A percentile compares a stretch with the other conserved stretches of the same genome.
Conservation (phyloP, 2,329 filamentous ascomycete genomes). For the Mycogone perniciosa region DNA sequence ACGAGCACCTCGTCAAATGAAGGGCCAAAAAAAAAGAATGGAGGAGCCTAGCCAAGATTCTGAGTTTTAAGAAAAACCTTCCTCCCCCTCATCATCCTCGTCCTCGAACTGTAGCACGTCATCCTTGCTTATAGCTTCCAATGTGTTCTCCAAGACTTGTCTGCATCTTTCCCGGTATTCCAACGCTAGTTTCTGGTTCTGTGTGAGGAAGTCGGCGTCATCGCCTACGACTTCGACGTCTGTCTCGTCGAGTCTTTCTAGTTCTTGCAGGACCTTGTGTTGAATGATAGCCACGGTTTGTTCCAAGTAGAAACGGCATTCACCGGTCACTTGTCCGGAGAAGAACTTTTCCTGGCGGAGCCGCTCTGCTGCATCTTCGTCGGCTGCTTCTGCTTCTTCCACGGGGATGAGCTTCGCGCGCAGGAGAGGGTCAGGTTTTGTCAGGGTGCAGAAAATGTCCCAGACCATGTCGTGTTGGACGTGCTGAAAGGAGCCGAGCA, state of each 20-base stretch:
- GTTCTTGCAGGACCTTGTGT: constrained; percentile 35
- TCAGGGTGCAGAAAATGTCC: constrained; percentile 39
- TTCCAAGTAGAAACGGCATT: constrained; percentile 24
- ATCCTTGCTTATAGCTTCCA: constrained; percentile 33
- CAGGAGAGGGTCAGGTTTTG: constrained; percentile 24
- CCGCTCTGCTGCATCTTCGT: constrained; percentile 24
- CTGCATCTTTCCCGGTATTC: constrained; percentile 45
- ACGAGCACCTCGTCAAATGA: constrained; percentile 19
- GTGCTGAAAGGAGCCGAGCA: constrained; percentile 39
- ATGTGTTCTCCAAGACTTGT: constrained; percentile 39
- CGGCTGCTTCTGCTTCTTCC: constrained; percentile 9
- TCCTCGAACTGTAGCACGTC: constrained; percentile 18
- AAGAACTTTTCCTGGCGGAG: constrained; percentile 24
- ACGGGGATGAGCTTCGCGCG: constrained; percentile 23
- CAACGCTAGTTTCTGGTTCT: constrained; percentile 42
- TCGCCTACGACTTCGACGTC: constrained; percentile 38
- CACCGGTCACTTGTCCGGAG: constrained; percentile 23
- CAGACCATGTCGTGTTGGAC: constrained; percentile 49
- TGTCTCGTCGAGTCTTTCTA: constrained; percentile 41
- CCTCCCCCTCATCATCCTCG: not conserved
- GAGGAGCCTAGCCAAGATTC: too few relatives aligned
- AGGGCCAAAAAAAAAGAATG: not conserved
- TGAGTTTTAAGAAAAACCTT: not conserved
- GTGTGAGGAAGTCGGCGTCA: constrained; percentile 31
- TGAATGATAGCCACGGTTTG: constrained; percentile 36